phyloP scores from a whole-genome alignment of 148 eudicot species.

The Nyssa sinensis region DNA sequence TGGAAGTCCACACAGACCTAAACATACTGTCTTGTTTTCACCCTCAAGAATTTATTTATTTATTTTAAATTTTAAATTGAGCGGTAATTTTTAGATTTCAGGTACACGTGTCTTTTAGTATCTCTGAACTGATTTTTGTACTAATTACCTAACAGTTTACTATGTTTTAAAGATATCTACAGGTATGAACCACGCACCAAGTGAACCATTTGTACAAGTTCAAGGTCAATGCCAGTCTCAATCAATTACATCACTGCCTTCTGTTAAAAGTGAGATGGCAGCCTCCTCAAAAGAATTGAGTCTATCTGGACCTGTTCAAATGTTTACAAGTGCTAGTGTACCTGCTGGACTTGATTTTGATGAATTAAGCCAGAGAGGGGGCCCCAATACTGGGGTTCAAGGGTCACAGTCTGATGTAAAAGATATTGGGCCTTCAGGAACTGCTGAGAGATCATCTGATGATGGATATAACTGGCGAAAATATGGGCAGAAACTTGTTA shows the following conservation, averaged over 20 bases:
- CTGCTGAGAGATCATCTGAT: constrained; percentile 74
- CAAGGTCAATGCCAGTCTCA: constrained; percentile 29
- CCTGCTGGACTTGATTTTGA: constrained; percentile 41
- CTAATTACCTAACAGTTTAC: constrained; percentile 1
- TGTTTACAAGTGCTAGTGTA: constrained; percentile 24
- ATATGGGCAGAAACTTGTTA: constrained; percentile 97
- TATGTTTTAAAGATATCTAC: not conserved
- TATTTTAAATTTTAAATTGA: not conserved
- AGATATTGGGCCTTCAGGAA: constrained; percentile 43
- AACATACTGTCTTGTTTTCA: not conserved
- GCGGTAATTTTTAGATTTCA: constrained; percentile 3
- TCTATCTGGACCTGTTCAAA: constrained; percentile 23
- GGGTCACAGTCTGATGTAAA: constrained; percentile 48
- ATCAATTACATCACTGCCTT: constrained; percentile 37
- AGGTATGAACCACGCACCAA: too few species aligned
- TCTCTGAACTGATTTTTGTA: constrained; percentile 5
- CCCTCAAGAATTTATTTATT: not conserved
- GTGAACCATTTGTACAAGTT: too few species aligned
- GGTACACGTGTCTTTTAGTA: not conserved
- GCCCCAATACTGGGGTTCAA: constrained; percentile 38
- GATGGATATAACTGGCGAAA: constrained; percentile 99
- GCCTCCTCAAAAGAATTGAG: constrained; percentile 36
- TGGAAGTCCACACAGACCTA: not conserved
- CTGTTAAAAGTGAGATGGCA: constrained; percentile 42
- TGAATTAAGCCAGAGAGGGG: constrained; percentile 37